Evolutionary conservation across 106 monocot species (phyloP).

Genomic region (Dendrobium huoshanense): DNA sequence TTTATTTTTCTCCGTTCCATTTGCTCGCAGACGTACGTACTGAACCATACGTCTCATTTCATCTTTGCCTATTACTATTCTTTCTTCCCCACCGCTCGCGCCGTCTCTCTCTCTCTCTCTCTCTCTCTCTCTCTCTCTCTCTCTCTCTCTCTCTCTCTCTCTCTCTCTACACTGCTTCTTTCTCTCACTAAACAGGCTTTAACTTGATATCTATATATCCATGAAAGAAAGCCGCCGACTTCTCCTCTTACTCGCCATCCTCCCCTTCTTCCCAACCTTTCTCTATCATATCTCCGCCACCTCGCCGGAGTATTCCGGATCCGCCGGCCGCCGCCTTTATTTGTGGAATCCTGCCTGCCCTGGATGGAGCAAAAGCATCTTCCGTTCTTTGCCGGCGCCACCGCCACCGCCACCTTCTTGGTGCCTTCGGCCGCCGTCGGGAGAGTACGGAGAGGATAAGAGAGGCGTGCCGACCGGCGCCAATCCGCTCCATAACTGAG

Average conservation of each 20-base stretch:
- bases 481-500: slow-evolving; percentile 4
- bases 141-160: too few relatives aligned
- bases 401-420: slow-evolving; percentile 2
- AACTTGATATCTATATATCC: neutral
- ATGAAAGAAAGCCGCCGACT: neutral
- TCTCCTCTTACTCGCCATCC: neutral
- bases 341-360: neutral
- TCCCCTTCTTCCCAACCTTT: neutral
- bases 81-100: too few relatives aligned
- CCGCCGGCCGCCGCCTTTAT: neutral
- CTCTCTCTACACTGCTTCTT: too few relatives aligned
- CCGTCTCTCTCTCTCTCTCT: too few relatives aligned
- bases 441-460: neutral
- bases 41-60: neutral
- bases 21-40: too few relatives aligned
- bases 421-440: neutral
- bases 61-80: neutral
- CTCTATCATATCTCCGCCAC: neutral
- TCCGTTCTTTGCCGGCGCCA: neutral
- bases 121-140: too few relatives aligned
- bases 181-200: too few relatives aligned
- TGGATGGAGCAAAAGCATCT: neutral
- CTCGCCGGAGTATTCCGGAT: neutral
- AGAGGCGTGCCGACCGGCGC: neutral
- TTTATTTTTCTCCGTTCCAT: too few relatives aligned